These are phyloP conservation scores for Corrigiola litoralis DNA, from an alignment of 179 eudicot genomes.

Conservation along the genomic window DNA sequence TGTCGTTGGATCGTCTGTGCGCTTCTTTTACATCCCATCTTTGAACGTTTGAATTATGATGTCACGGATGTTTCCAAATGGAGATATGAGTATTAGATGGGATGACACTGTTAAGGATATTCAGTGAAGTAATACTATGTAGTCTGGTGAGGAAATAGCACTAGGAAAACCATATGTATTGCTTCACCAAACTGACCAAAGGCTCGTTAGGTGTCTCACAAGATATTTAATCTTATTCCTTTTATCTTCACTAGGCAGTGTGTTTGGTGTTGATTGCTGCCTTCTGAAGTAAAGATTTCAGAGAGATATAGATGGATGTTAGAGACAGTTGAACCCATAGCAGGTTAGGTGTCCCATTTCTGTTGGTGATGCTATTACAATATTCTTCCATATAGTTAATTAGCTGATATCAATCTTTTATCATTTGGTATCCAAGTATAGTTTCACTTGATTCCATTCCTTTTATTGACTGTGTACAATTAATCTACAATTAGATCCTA, in stretches of 20 bases:
- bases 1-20: background rate
- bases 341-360: constrained; percentile 7
- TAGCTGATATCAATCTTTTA: background rate
- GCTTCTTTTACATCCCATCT: constrained; percentile 12
- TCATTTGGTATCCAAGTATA: constrained; percentile 4
- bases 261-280: constrained; percentile 13
- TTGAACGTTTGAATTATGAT: background rate
- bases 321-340: constrained; percentile 3
- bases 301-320: constrained; percentile 9
- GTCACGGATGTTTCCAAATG: background rate
- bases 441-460: background rate
- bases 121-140: background rate
- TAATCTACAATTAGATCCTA: background rate
- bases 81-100: background rate
- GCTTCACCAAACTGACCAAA: constrained; percentile 9
- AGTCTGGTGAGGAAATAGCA: background rate
- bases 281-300: constrained; percentile 12
- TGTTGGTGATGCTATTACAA: constrained; percentile 10
- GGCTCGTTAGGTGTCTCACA: constrained; percentile 1
- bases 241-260: background rate
- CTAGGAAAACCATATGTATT: background rate
- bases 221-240: background rate
- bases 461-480: background rate
- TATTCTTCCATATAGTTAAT: background rate
- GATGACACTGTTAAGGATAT: background rate